Conservation (phyloP, 805 yeast genomes). For the Cyberlindnera sargentensis region DNA sequence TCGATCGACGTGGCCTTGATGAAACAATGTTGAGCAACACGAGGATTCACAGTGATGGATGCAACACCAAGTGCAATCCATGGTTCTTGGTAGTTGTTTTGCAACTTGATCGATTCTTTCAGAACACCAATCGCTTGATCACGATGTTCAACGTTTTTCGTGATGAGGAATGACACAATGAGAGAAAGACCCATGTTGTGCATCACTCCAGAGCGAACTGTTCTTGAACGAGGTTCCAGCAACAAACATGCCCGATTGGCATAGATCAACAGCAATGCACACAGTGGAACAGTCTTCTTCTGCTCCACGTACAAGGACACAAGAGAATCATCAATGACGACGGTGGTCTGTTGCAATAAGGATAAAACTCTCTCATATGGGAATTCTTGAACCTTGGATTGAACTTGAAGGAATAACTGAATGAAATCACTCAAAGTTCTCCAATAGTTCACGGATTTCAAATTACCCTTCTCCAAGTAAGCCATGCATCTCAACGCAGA, state of each 20-base stretch:
- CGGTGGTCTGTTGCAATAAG: slow-evolving; percentile 12
- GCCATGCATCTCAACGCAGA: slow-evolving; percentile 41
- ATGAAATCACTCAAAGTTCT: slow-evolving; percentile 52
- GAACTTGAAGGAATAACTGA: slow-evolving; percentile 45
- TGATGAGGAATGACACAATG: slow-evolving; percentile 36
- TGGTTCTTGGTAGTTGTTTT: slow-evolving; percentile 58
- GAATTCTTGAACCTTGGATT: slow-evolving; percentile 41
- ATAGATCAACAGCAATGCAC: slow-evolving; percentile 36
- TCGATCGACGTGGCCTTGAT: slow-evolving; percentile 72
- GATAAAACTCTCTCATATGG: slow-evolving; percentile 37
- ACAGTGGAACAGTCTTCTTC: slow-evolving; percentile 27
- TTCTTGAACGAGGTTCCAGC: slow-evolving; percentile 32
- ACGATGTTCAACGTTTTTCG: slow-evolving; percentile 28
- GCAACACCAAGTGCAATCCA: slow-evolving; percentile 87
- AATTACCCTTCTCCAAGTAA: slow-evolving; percentile 32
- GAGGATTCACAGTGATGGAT: slow-evolving; percentile 53
- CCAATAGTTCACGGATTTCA: slow-evolving; percentile 56
- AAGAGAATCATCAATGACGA: slow-evolving; percentile 26
- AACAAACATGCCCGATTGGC: slow-evolving; percentile 42
- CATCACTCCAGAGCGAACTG: slow-evolving; percentile 46
- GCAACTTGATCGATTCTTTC: slow-evolving; percentile 65
- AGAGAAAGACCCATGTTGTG: slow-evolving; percentile 71
- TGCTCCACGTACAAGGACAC: slow-evolving; percentile 16
- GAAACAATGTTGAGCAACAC: slow-evolving; percentile 87
- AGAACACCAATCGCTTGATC: slow-evolving; percentile 48